Conservation (phyloP, 2,329 filamentous ascomycete species). For the Fusarium siculi region DNA sequence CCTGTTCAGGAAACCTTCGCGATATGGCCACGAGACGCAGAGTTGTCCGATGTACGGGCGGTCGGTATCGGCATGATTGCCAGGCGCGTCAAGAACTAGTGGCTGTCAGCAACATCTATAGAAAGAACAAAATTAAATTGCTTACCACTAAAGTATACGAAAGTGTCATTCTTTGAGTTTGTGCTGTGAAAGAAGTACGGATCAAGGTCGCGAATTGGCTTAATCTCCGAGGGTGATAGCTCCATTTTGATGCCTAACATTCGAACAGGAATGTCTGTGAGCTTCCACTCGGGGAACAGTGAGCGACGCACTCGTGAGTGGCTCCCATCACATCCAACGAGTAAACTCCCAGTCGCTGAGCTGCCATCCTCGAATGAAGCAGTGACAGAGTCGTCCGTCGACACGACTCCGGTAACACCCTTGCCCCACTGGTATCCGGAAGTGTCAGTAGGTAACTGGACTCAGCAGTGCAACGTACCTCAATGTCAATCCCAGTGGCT, state of each 20-base stretch:
- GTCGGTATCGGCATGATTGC: conserved; percentile 48
- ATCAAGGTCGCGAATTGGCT: conserved; percentile 58
- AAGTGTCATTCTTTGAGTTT: conserved; percentile 61
- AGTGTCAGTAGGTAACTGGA: accelerated
- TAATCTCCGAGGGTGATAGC: conserved; percentile 54
- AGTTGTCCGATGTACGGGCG: conserved; percentile 60
- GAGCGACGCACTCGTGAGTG: conserved; percentile 55
- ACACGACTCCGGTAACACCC: conserved; percentile 46
- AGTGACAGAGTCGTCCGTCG: conserved; percentile 48
- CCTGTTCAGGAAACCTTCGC: conserved; percentile 48
- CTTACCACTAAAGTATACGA: conserved; percentile 63
- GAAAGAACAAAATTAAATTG: neutral
- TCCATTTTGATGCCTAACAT: conserved; percentile 59
- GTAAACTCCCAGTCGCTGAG: conserved; percentile 52
- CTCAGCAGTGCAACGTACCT: conserved; percentile 45
- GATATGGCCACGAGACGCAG: conserved; percentile 62
- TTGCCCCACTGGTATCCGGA: conserved; percentile 53
- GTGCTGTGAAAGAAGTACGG: conserved; percentile 66
- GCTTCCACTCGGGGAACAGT: conserved; percentile 50
- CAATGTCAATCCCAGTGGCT: conserved; percentile 57
- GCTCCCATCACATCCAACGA: conserved; percentile 64
- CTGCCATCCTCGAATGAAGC: conserved; percentile 60
- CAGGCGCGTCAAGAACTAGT: conserved; percentile 60
- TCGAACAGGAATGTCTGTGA: conserved; percentile 58
- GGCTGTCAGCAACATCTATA: accelerated